phyloP scores from a whole-genome alignment of 2,329 filamentous ascomycete genomes.

The Exophiala spinifera region DNA sequence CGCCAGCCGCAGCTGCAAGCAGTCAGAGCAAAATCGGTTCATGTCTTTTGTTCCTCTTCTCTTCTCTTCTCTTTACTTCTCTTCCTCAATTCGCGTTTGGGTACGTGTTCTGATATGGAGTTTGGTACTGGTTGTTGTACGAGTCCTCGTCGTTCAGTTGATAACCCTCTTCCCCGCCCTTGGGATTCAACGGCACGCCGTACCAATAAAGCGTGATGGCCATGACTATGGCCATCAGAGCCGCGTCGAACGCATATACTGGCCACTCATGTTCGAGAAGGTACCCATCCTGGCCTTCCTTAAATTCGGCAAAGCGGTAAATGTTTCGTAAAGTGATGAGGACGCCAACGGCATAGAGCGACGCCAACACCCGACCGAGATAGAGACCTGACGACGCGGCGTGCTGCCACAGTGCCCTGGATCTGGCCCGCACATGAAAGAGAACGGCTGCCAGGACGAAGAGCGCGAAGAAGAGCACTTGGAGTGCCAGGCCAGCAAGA shows the following conservation, averaged over 20 bases:
- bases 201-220: not conserved
- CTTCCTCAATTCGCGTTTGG: no score
- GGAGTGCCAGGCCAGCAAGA: constrained; percentile 42
- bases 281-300: constrained; percentile 32
- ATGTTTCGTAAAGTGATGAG: constrained; percentile 33
- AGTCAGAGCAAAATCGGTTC: no score
- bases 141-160: not conserved
- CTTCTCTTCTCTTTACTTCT: no score
- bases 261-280: constrained; percentile 34
- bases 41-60: no score
- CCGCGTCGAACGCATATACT: constrained; percentile 34
- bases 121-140: no score
- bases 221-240: constrained; percentile 30
- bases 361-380: constrained; percentile 29
- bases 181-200: not conserved
- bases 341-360: constrained; percentile 28
- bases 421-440: constrained; percentile 42
- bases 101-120: no score
- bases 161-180: not conserved
- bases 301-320: constrained; percentile 33
- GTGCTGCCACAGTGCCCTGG: not conserved
- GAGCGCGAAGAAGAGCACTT: constrained; percentile 50
- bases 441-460: constrained; percentile 51
- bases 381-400: not conserved
- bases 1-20: no score